phyloP scores from a whole-genome alignment of 768 basidiomycete genomes.

The Mycena sanguinolenta region DNA sequence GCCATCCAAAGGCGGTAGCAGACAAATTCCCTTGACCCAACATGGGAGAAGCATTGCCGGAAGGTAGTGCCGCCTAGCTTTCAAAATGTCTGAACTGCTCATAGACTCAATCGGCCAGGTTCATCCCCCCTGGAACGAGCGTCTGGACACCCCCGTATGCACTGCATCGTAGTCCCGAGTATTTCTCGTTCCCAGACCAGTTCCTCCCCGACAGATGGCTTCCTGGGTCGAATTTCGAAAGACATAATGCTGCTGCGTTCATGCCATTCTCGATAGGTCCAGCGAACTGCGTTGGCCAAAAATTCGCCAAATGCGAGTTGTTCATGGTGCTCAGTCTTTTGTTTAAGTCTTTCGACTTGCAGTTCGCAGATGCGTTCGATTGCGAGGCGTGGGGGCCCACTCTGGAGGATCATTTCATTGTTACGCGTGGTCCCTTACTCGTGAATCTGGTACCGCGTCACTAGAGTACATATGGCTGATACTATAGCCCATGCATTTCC shows the following conservation, averaged over 20 bases:
- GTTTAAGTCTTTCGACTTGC: too few relatives aligned
- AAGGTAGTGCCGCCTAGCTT: slow-evolving; percentile 5
- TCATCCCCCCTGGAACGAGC: slow-evolving; percentile 59
- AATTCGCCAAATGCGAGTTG: too few relatives aligned
- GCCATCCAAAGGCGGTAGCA: slow-evolving; percentile 53
- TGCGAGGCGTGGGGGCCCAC: slow-evolving; percentile 48
- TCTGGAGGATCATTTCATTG: slow-evolving; percentile 52
- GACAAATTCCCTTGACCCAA: slow-evolving; percentile 36
- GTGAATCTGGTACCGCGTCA: slow-evolving; percentile 51
- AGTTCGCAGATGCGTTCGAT: too few relatives aligned
- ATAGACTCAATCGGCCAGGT: slow-evolving; percentile 44
- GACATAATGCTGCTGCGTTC: slow-evolving; percentile 49
- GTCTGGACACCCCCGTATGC: slow-evolving; percentile 57
- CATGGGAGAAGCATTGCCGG: slow-evolving; percentile 7
- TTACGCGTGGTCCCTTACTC: slow-evolving; percentile 47
- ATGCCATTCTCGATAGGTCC: slow-evolving; percentile 60
- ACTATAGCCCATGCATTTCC: too few relatives aligned
- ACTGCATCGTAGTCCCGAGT: slow-evolving; percentile 60
- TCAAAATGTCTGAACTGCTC: neutral
- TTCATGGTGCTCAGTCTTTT: too few relatives aligned
- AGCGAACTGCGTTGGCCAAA: slow-evolving; percentile 58
- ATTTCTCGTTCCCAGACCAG: slow-evolving; percentile 60
- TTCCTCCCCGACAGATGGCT: slow-evolving; percentile 62
- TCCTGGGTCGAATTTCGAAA: slow-evolving; percentile 28
- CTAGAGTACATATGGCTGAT: too few relatives aligned